Evolutionary conservation across 2,329 filamentous ascomycete species (phyloP).

Genomic region (Pseudopyrenochaeta lycopersici): DNA sequence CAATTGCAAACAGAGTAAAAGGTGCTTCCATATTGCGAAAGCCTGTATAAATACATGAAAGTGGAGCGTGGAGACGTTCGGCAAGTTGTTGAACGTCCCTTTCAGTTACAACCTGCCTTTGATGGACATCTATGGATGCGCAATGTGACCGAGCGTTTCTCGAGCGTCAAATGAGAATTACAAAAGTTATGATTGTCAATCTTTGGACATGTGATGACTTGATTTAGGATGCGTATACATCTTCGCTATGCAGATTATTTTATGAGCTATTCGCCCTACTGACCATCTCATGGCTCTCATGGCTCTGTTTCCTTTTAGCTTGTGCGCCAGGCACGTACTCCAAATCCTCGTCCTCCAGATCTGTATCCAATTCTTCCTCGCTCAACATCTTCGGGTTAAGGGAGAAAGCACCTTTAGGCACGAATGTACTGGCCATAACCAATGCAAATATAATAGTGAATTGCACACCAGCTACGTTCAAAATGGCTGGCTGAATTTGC

Average conservation of each 20-base stretch:
- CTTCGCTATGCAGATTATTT: conserved; percentile 2
- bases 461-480: conserved; percentile 58
- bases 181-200: background rate
- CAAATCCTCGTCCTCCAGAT: conserved; percentile 37
- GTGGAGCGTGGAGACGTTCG: too few species aligned
- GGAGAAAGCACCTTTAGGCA: conserved; percentile 55
- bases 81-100: too few species aligned
- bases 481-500: conserved; percentile 53
- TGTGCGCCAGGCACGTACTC: conserved; percentile 32
- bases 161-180: too few species aligned
- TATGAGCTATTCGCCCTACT: conserved; percentile 25
- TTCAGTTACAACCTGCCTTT: too few species aligned
- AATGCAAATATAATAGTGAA: conserved; percentile 56
- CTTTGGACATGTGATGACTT: background rate
- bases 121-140: too few species aligned
- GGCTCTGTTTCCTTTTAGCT: conserved; percentile 25
- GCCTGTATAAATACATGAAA: too few species aligned
- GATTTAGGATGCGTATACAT: background rate
- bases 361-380: conserved; percentile 50
- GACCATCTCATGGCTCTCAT: conserved; percentile 34
- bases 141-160: too few species aligned
- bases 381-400: conserved; percentile 57
- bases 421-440: conserved; percentile 56
- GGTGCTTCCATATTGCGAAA: too few species aligned
- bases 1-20: too few species aligned